Conservation (phyloP, 805 yeast species). For the Lipomyces orientalis region DNA sequence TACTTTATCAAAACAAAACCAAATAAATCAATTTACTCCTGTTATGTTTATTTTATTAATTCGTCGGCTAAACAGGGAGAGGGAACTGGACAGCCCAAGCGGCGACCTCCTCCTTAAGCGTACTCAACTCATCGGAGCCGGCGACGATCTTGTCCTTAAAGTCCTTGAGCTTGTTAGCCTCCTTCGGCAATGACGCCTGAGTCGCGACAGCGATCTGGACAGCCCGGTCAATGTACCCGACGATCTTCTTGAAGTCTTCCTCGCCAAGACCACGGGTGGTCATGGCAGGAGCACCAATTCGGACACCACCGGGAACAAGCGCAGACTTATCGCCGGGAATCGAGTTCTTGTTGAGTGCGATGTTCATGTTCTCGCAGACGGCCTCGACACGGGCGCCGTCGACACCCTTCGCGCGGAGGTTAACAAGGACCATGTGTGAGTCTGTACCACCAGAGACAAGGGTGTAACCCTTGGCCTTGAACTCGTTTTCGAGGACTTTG, state of each 20-base stretch:
- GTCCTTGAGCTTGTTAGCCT: conserved; percentile 94
- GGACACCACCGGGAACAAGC: conserved; percentile 93
- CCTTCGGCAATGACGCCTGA: conserved; percentile 82
- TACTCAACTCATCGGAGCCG: conserved; percentile 70
- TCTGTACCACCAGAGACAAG: conserved; percentile 96
- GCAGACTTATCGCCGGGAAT: conserved; percentile 98
- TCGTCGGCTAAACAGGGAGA: conserved; percentile 42
- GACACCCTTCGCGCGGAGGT: conserved; percentile 84
- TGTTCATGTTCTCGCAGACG: conserved; percentile 90
- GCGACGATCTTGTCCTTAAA: conserved; percentile 82
- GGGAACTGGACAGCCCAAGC: conserved; percentile 74
- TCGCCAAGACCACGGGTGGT: conserved; percentile 94
- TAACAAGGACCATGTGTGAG: conserved; percentile 92
- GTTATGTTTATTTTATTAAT: not conserved
- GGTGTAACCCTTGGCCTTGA: conserved; percentile 73
- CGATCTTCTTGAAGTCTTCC: conserved; percentile 81
- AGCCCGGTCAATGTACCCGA: conserved; percentile 77
- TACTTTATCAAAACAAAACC: not conserved
- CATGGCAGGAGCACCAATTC: conserved; percentile 99
- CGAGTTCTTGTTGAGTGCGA: conserved; percentile 96
- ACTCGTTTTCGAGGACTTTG: conserved; percentile 74
- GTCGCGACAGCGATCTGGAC: conserved; percentile 70
- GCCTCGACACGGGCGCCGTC: conserved; percentile 98
- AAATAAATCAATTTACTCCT: not conserved
- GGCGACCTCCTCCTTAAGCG: conserved; percentile 76